Evolutionary conservation across 2,329 filamentous ascomycete species (phyloP).

Genomic region (Talaromyces sp.): DNA sequence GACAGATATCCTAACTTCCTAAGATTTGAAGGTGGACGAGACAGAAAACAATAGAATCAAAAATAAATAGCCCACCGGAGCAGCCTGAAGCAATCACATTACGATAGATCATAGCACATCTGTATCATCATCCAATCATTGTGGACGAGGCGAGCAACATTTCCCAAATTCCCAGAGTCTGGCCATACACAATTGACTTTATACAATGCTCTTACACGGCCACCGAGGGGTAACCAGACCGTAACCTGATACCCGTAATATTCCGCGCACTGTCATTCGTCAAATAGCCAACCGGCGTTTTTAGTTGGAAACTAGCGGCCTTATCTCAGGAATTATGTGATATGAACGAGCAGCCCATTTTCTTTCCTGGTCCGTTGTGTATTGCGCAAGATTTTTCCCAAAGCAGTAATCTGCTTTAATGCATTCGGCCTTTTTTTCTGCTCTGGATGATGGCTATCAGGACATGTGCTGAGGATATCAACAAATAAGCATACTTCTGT

Average conservation of each 20-base stretch:
- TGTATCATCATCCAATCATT: background rate
- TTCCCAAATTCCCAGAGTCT: background rate
- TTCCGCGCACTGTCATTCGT: background rate
- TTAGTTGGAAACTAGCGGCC: background rate
- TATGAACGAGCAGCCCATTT: background rate
- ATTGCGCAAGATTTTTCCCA: too few species aligned
- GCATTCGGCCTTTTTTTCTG: background rate
- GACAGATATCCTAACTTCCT: too few species aligned
- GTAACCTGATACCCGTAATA: background rate
- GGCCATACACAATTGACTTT: background rate
- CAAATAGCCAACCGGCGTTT: background rate
- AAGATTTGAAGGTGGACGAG: too few species aligned
- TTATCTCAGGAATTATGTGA: too few species aligned
- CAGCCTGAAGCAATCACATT: background rate
- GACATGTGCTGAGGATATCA: too few species aligned
- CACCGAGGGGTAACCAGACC: too few species aligned
- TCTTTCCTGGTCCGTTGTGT: background rate
- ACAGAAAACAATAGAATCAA: too few species aligned
- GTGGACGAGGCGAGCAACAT: too few species aligned
- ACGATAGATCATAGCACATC: background rate
- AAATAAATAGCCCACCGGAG: too few species aligned
- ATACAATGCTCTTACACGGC: background rate
- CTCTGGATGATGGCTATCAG: too few species aligned
- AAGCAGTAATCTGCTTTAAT: background rate
- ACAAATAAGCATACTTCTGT: background rate